phyloP scores from a whole-genome alignment of 1,284 basidiomycete species.

The Ustilago bromivora region DNA sequence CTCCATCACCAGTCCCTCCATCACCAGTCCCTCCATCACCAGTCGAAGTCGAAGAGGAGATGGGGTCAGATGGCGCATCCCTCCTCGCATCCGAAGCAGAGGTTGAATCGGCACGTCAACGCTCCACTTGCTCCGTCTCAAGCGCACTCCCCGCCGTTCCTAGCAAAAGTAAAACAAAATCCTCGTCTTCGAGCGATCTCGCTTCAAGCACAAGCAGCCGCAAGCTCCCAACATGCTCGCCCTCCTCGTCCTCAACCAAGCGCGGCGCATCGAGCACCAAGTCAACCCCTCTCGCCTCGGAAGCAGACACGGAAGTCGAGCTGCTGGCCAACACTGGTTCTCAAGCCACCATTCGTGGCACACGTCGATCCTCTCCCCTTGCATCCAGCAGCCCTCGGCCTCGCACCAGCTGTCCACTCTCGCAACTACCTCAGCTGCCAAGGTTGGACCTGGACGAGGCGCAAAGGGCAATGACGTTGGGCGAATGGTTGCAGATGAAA shows the following conservation, averaged over 20 bases:
- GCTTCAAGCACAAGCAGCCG: constrained; percentile 3
- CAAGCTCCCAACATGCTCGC: constrained; percentile 6
- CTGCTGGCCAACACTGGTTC: constrained; percentile 20
- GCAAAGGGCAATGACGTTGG: constrained; percentile 43
- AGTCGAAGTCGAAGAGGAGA: not conserved
- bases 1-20: not conserved
- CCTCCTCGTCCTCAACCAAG: constrained; percentile 6
- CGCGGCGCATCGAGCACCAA: constrained; percentile 7
- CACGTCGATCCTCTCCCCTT: constrained; percentile 14
- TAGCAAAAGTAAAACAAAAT: not conserved
- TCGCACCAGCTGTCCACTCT: constrained; percentile 14
- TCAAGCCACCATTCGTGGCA: constrained; percentile 39
- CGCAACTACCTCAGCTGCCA: constrained; percentile 25
- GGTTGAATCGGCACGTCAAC: constrained; percentile 1
- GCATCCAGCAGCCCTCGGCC: not conserved
- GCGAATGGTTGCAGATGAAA: constrained; percentile 48
- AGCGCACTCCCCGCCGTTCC: constrained; percentile 8
- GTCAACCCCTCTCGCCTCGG: constrained; percentile 5
- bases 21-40: not conserved
- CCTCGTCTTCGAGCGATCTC: not conserved
- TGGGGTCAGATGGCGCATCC: not conserved
- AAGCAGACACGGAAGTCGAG: constrained; percentile 10
- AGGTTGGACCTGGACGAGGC: constrained; percentile 21
- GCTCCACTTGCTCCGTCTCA: constrained; percentile 22
- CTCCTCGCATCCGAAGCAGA: constrained; percentile 31